A percentile compares a stretch with the other conserved stretches of the same genome.
Evolutionary conservation across 2,329 filamentous ascomycete genomes (phyloP).

Genomic region (Pseudogymnoascus sp.): DNA sequence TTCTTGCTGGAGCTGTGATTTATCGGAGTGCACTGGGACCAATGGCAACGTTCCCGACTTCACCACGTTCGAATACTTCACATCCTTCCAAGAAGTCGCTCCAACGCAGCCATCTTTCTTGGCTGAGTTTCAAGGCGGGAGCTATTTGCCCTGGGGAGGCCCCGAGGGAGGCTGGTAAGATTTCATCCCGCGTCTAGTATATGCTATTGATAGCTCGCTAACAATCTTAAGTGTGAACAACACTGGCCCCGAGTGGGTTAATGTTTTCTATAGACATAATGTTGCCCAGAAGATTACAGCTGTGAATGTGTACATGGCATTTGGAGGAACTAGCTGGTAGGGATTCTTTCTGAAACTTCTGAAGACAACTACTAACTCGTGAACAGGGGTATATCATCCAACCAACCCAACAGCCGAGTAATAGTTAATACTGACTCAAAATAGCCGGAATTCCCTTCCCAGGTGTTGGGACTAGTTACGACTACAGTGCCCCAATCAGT

Average conservation of each 20-base stretch:
- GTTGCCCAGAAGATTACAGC: slow-evolving; percentile 51
- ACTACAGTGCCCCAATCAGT: slow-evolving; percentile 51
- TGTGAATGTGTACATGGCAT: slow-evolving; percentile 56
- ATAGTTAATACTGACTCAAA: neutral
- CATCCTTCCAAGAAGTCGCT: slow-evolving; percentile 22
- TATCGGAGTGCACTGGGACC: slow-evolving; percentile 49
- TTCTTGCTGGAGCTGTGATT: slow-evolving; percentile 55
- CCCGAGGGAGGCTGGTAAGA: neutral
- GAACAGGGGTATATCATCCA: neutral
- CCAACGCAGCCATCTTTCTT: slow-evolving; percentile 36
- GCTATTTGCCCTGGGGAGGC: slow-evolving; percentile 29
- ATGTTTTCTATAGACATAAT: slow-evolving; percentile 55
- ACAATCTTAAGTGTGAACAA: slow-evolving; percentile 27
- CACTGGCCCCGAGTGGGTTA: slow-evolving; percentile 51
- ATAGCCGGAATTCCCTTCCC: slow-evolving; percentile 46
- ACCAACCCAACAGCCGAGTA: neutral
- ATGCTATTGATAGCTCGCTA: slow-evolving; percentile 29
- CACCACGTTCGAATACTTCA: slow-evolving; percentile 27
- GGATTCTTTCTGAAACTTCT: neutral
- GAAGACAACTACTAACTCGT: neutral
- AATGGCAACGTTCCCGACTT: slow-evolving; percentile 50
- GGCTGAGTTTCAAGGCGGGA: slow-evolving; percentile 51
- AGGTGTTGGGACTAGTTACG: slow-evolving; percentile 51
- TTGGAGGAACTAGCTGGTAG: slow-evolving; percentile 53
- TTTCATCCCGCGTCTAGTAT: neutral